Evolutionary conservation across 805 yeast genomes (phyloP).

Genomic region (Wickerhamiella shivajii): DNA sequence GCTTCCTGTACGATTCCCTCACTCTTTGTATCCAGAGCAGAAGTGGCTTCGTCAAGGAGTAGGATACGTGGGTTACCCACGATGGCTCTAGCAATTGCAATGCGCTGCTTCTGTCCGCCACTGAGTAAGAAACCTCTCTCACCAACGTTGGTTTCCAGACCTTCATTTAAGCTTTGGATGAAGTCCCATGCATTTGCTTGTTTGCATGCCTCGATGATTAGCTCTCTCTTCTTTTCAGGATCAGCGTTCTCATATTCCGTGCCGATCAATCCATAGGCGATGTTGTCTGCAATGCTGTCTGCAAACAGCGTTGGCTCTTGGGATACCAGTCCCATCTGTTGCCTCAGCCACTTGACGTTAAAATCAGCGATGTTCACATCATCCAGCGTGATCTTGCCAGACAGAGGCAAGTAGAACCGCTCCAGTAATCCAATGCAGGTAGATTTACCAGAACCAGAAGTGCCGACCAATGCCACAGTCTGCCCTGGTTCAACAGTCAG

Average conservation of each 20-base stretch:
- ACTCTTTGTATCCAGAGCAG: constrained; percentile 38
- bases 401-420: constrained; percentile 69
- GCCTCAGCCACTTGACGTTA: constrained; percentile 61
- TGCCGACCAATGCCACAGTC: constrained; percentile 91
- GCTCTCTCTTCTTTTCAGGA: constrained; percentile 25
- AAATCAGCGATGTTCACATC: constrained; percentile 68
- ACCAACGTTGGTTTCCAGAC: constrained; percentile 56
- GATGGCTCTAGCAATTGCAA: constrained; percentile 57
- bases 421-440: constrained; percentile 74
- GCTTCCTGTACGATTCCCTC: constrained; percentile 31
- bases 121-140: constrained; percentile 44
- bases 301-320: constrained; percentile 93
- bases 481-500: constrained; percentile 77
- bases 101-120: constrained; percentile 62
- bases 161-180: constrained; percentile 57
- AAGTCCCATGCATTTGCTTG: constrained; percentile 29
- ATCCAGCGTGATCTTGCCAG: constrained; percentile 65
- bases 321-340: constrained; percentile 75
- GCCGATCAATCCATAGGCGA: constrained; percentile 70
- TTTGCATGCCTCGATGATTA: constrained; percentile 26
- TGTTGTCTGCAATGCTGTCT: constrained; percentile 75
- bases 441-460: constrained; percentile 92
- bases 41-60: constrained; percentile 50
- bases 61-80: constrained; percentile 46
- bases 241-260: constrained; percentile 43